These are phyloP conservation scores for Hypocrella siamensis DNA, from an alignment of 2,329 filamentous ascomycete genomes.

Conservation along the genomic window DNA sequence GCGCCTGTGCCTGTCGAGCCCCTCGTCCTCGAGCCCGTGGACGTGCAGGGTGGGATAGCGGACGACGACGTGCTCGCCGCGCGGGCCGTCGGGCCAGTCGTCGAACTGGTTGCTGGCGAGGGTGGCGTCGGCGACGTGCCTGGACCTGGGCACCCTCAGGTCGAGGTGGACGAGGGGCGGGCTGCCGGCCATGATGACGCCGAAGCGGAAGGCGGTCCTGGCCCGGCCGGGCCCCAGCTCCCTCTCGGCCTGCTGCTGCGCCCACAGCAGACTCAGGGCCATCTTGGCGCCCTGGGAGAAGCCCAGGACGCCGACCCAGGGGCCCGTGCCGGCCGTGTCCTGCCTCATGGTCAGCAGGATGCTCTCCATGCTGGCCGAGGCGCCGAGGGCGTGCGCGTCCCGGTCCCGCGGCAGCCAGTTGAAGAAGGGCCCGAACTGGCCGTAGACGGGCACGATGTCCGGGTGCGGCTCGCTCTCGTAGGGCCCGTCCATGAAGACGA, in stretches of 20 bases:
- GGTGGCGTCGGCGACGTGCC: constrained; percentile 15
- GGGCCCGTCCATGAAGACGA: constrained; percentile 58
- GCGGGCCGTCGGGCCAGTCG: constrained; percentile 32
- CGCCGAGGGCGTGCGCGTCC: constrained; percentile 26
- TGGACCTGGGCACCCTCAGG: constrained; percentile 35
- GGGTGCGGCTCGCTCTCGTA: constrained; percentile 46
- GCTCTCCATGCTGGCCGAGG: constrained; percentile 22
- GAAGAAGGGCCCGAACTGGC: constrained; percentile 48
- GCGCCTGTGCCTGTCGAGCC: constrained; percentile 32
- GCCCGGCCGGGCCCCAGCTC: neutral
- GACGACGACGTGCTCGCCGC: constrained; percentile 14
- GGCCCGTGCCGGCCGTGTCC: constrained; percentile 38
- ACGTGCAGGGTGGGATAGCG: constrained; percentile 21
- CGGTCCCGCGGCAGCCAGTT: constrained; percentile 42
- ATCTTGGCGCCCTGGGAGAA: constrained; percentile 55
- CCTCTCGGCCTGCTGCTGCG: constrained; percentile 31
- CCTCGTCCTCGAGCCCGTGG: constrained; percentile 41
- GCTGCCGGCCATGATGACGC: constrained; percentile 19
- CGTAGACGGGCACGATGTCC: constrained; percentile 49
- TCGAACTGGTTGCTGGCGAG: constrained; percentile 10
- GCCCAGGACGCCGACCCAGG: constrained; percentile 45
- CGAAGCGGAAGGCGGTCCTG: constrained; percentile 16
- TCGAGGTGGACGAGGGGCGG: constrained; percentile 16
- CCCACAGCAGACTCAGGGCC: constrained; percentile 40
- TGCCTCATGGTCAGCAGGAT: constrained; percentile 30